A percentile compares a stretch with the other conserved stretches of the same genome.
Evolutionary conservation across 2,329 filamentous ascomycete species (phyloP).

Genomic region (Amauroascus verrucosus): DNA sequence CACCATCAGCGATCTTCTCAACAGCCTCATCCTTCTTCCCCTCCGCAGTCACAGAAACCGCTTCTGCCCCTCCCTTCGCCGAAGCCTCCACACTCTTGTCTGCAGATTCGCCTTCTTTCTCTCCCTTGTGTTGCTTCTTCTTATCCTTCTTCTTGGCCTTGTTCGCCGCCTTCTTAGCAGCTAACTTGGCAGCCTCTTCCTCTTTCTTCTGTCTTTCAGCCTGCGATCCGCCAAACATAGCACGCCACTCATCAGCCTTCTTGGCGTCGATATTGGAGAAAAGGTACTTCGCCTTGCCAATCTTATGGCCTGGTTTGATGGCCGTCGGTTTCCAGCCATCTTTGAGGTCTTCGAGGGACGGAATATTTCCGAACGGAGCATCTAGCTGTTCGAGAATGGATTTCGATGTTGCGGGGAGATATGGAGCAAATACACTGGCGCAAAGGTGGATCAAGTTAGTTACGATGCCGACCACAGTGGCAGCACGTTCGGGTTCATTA

Average conservation of each 20-base stretch:
- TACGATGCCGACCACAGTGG: conserved; percentile 61
- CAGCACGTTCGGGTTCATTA: conserved; percentile 49
- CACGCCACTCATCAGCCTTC: conserved; percentile 74
- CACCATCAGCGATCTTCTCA: conserved; percentile 34
- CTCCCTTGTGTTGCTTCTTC: conserved; percentile 20
- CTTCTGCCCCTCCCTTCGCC: conserved; percentile 28
- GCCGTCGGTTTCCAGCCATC: conserved; percentile 52
- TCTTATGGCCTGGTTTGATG: conserved; percentile 63
- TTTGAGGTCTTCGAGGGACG: conserved; percentile 38
- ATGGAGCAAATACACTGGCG: conserved; percentile 67
- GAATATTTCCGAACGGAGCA: conserved; percentile 49
- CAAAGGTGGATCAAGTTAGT: conserved; percentile 76
- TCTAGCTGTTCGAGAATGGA: conserved; percentile 71
- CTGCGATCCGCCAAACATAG: conserved; percentile 59
- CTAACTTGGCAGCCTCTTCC: conserved; percentile 48
- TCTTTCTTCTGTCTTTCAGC: conserved; percentile 60
- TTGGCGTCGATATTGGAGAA: conserved; percentile 75
- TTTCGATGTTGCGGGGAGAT: conserved; percentile 68
- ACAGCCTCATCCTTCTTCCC: conserved; percentile 28
- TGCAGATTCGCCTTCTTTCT: conserved; percentile 9
- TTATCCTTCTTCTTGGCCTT: conserved; percentile 29
- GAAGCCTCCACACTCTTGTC: conserved; percentile 25
- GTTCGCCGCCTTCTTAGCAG: conserved; percentile 30
- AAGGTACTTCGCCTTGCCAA: conserved; percentile 68
- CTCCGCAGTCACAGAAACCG: conserved; percentile 19